phyloP scores from a whole-genome alignment of 768 basidiomycete species.

The Trichaptum fuscoviolaceum region DNA sequence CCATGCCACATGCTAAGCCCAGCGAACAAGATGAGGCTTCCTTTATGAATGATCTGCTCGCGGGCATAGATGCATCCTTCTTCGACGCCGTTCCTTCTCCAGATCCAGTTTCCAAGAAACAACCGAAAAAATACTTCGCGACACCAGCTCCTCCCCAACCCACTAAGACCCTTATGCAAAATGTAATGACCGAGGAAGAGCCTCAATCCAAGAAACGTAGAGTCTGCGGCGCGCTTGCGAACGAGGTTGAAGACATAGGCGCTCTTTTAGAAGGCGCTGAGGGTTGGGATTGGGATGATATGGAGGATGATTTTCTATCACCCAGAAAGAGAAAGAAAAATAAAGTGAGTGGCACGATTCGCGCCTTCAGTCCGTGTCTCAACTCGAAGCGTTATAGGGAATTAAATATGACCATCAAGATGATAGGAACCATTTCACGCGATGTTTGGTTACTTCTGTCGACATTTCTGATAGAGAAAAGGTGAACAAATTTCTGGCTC shows the following conservation, averaged over 20 bases:
- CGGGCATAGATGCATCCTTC: constrained; percentile 48
- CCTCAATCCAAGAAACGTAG: constrained; percentile 11
- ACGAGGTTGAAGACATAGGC: constrained; percentile 37
- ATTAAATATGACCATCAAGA: background rate
- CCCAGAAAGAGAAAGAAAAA: constrained; percentile 38
- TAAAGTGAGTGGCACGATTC: background rate
- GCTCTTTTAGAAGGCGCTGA: constrained; percentile 60
- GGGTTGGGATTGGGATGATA: constrained; percentile 64
- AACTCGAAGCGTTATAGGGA: background rate
- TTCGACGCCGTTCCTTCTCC: constrained; percentile 40
- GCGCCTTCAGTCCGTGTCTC: background rate
- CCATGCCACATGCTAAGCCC: background rate
- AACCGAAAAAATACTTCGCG: constrained; percentile 12
- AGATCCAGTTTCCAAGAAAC: constrained; percentile 26
- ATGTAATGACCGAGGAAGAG: constrained; percentile 4
- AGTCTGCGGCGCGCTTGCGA: background rate
- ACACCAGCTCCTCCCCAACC: constrained; percentile 12
- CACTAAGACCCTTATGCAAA: constrained; percentile 6
- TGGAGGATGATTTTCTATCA: constrained; percentile 43
- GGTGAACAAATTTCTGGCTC: background rate
- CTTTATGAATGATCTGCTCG: constrained; percentile 51
- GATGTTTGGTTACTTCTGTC: background rate
- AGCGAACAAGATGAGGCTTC: constrained; percentile 41
- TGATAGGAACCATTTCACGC: background rate
- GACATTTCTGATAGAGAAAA: background rate